Evolutionary conservation across 306 rosid species (phyloP).

Genomic region (Vigna unguiculata): DNA sequence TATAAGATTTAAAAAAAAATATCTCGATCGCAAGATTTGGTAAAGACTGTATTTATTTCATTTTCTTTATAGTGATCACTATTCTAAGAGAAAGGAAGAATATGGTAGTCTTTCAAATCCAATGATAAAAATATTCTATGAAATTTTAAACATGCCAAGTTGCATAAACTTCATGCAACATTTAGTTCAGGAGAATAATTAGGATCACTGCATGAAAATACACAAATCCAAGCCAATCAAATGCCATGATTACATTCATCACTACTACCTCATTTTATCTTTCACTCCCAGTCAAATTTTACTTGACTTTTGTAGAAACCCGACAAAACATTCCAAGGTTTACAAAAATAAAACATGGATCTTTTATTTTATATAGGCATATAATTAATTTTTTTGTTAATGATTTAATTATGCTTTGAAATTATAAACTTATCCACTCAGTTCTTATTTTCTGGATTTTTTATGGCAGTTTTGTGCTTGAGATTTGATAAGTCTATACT

Average conservation of each 20-base stretch:
- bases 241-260: constrained; percentile 43
- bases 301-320: constrained; percentile 61
- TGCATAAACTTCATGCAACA: constrained; percentile 56
- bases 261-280: constrained; percentile 64
- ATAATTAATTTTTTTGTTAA: background rate
- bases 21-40: no score
- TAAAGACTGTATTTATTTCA: no score
- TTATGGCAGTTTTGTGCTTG: constrained; percentile 21
- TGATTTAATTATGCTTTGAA: background rate
- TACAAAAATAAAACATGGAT: background rate
- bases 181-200: constrained; percentile 37
- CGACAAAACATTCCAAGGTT: constrained; percentile 56
- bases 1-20: no score
- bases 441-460: constrained; percentile 48
- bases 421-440: background rate
- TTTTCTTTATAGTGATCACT: no score
- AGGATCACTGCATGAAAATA: constrained; percentile 20
- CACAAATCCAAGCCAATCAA: constrained; percentile 44
- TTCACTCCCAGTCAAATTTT: constrained; percentile 45
- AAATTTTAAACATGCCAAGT: constrained; percentile 53
- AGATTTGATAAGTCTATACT: no score
- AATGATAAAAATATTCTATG: constrained; percentile 67
- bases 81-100: no score
- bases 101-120: constrained; percentile 40
- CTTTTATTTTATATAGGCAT: background rate